phyloP scores from a whole-genome alignment of 2,329 filamentous ascomycete genomes.

The Cladosporium cucumerinum region DNA sequence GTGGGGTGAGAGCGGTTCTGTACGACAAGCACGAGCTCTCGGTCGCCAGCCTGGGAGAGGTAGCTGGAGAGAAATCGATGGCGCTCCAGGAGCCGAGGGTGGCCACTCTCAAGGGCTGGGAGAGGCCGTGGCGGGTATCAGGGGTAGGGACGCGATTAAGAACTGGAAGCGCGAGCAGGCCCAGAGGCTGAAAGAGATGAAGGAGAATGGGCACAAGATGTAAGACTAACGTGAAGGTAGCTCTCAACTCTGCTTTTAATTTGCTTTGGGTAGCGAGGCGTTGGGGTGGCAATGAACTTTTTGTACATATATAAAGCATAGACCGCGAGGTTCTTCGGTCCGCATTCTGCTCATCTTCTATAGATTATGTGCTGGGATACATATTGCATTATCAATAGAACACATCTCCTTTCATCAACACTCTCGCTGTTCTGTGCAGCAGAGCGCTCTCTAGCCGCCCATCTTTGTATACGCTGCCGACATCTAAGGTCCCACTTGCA shows the following conservation, averaged over 20 bases:
- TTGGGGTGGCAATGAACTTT: conserved; percentile 2
- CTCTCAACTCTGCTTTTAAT: conserved; percentile 9
- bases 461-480: conserved; percentile 27
- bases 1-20: conserved; percentile 59
- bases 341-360: not conserved
- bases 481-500: conserved; percentile 29
- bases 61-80: conserved; percentile 30
- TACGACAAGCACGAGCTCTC: conserved; percentile 16
- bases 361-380: not conserved
- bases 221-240: conserved; percentile 1
- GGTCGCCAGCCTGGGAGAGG: conserved; percentile 25
- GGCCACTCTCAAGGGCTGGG: conserved; percentile 22
- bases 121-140: conserved; percentile 28
- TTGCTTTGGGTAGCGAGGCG: conserved; percentile 16
- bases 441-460: conserved; percentile 29
- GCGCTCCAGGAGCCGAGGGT: conserved; percentile 6
- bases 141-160: conserved; percentile 25
- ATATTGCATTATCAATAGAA: conserved; percentile 20
- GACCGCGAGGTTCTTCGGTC: not conserved
- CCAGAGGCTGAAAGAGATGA: conserved; percentile 1
- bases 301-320: conserved; percentile 10
- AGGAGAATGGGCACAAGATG: not conserved
- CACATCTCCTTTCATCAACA: conserved; percentile 33
- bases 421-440: conserved; percentile 30
- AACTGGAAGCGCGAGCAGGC: conserved; percentile 15